A percentile compares a stretch with the other conserved stretches of the same genome.
Evolutionary conservation across 1,284 basidiomycete genomes (phyloP).

Genomic region (Filobasidium uniguttulatum): DNA sequence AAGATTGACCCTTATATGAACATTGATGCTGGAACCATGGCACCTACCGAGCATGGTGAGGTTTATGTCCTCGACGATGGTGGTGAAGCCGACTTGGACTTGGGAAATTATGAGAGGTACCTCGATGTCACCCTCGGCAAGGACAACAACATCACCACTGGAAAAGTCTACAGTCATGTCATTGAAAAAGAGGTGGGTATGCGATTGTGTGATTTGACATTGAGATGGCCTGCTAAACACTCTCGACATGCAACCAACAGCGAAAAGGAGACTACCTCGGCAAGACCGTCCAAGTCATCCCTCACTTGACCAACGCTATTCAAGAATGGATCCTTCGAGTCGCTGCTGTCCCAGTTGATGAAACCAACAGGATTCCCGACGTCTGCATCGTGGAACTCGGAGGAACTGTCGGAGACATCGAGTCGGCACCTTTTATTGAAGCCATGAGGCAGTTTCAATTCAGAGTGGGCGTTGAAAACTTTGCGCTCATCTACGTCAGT

Average conservation of each 20-base stretch:
- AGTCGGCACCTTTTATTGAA: conserved; percentile 93
- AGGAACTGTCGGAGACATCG: conserved; percentile 90
- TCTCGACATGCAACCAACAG: conserved; percentile 40
- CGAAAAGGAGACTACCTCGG: conserved; percentile 92
- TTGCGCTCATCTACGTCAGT: conserved; percentile 95
- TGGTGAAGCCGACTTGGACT: conserved; percentile 92
- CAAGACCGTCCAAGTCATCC: conserved; percentile 95
- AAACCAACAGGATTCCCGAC: conserved; percentile 83
- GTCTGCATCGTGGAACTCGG: conserved; percentile 98
- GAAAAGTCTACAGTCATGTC: conserved; percentile 93
- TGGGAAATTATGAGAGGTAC: conserved; percentile 98
- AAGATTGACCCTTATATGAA: conserved; percentile 99
- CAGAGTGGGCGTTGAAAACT: conserved; percentile 92
- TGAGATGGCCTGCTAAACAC: no score
- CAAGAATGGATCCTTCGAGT: conserved; percentile 99
- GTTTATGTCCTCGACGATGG: conserved; percentile 98
- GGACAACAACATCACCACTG: conserved; percentile 97
- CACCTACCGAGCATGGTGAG: conserved; percentile 97
- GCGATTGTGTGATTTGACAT: no score
- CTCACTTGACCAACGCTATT: conserved; percentile 90
- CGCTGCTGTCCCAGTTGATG: conserved; percentile 83
- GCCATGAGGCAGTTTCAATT: conserved; percentile 99
- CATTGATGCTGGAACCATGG: conserved; percentile 99
- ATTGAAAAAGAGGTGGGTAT: conserved; percentile 85
- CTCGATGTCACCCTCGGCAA: conserved; percentile 83